These are phyloP conservation scores for Ceratobasidium sp. DNA, from an alignment of 1,284 basidiomycete genomes.

Conservation along the genomic window DNA sequence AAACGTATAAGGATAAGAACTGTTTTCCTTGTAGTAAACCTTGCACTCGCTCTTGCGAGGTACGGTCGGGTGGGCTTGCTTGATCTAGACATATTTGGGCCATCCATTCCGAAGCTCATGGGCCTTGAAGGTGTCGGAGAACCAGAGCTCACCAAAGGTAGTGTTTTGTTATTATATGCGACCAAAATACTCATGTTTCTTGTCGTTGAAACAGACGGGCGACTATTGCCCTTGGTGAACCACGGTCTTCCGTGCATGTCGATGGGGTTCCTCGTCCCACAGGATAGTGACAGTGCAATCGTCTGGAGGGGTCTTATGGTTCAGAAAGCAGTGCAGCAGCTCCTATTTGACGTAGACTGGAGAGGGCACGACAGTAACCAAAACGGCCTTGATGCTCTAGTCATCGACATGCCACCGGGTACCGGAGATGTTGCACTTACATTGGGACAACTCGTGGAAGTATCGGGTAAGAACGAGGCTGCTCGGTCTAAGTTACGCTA, in stretches of 20 bases:
- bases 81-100: conserved; percentile 97
- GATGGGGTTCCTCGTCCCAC: conserved; percentile 84
- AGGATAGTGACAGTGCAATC: conserved; percentile 78
- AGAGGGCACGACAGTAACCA: conserved; percentile 55
- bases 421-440: conserved; percentile 97
- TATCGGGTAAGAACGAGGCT: conserved; percentile 75
- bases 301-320: conserved; percentile 99
- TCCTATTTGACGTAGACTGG: conserved; percentile 99
- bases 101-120: conserved; percentile 96
- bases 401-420: conserved; percentile 97
- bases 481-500: background rate
- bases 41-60: conserved; percentile 78
- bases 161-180: conserved; percentile 51
- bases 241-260: conserved; percentile 97
- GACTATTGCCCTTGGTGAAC: conserved; percentile 86
- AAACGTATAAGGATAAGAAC: background rate
- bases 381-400: conserved; percentile 82
- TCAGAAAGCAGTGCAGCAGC: conserved; percentile 97
- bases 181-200: background rate
- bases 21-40: conserved; percentile 71
- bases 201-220: conserved; percentile 67
- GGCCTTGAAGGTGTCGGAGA: conserved; percentile 86
- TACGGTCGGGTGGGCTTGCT: conserved; percentile 82
- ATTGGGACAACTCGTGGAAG: conserved; percentile 88
- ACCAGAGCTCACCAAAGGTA: conserved; percentile 81